These are phyloP conservation scores for Ceratobasidium sp. DNA, from an alignment of 1,284 basidiomycete genomes.

Conservation along the genomic window DNA sequence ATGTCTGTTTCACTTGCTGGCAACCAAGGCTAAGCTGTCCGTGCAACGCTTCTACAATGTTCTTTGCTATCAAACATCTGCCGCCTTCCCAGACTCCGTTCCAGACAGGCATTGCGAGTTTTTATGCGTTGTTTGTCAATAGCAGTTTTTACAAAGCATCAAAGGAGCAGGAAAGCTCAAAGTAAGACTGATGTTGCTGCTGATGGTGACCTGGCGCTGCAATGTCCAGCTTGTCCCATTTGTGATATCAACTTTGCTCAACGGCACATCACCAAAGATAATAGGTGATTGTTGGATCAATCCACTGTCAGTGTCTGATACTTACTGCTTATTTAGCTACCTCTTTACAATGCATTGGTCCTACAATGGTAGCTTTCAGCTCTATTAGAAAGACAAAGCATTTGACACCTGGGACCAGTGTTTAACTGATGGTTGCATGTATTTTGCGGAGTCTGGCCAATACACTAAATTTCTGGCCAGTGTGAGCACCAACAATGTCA, in stretches of 20 bases:
- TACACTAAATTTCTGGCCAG: too few species aligned
- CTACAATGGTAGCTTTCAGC: constrained; percentile 21
- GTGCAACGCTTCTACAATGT: neutral
- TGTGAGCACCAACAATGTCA: neutral
- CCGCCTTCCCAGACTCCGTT: neutral
- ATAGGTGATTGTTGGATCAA: too few species aligned
- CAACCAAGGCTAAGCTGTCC: neutral
- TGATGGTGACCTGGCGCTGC: neutral
- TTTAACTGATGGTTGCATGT: neutral
- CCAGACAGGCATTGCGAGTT: neutral
- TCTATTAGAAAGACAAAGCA: constrained; percentile 1
- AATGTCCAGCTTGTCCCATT: neutral
- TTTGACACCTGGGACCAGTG: neutral
- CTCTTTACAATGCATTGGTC: neutral
- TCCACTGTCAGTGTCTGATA: too few species aligned
- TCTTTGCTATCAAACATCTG: neutral
- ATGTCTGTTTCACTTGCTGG: neutral
- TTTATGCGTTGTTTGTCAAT: neutral
- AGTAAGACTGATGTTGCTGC: neutral
- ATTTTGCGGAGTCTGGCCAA: neutral
- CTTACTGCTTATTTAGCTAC: neutral
- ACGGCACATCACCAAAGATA: neutral
- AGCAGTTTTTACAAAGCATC: neutral
- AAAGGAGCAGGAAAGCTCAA: neutral
- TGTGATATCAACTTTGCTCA: neutral